These are phyloP conservation scores for Aspergillus caelatus DNA, from an alignment of 2,329 filamentous ascomycete genomes.

Conservation along the genomic window DNA sequence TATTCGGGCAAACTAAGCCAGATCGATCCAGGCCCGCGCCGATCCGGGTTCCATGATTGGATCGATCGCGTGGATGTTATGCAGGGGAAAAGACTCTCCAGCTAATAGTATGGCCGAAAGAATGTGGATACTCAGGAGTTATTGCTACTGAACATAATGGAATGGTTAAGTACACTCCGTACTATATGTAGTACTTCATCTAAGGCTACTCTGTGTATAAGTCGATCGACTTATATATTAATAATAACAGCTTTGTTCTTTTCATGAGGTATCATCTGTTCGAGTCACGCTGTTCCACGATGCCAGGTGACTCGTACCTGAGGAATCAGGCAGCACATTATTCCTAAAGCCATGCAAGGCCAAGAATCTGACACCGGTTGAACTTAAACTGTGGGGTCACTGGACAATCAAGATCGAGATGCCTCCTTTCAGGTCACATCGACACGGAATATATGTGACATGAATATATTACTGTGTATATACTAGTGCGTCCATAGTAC, in stretches of 20 bases:
- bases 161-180: not conserved
- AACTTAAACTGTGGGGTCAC: not conserved
- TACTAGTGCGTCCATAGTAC: not conserved
- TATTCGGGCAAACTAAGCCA: not conserved
- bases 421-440: not conserved
- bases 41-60: slow-evolving; percentile 3
- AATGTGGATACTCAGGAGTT: not conserved
- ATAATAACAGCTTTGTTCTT: not conserved
- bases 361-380: not conserved
- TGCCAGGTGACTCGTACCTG: not conserved
- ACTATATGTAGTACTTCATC: not conserved
- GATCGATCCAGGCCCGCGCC: slow-evolving; percentile 1
- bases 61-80: not conserved
- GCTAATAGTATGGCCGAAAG: not conserved
- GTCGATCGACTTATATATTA: not conserved
- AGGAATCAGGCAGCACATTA: not conserved
- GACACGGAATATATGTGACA: no score
- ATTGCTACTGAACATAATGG: not conserved
- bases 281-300: not conserved
- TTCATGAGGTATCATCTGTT: not conserved
- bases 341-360: not conserved
- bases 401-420: not conserved
- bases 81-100: slow-evolving; percentile 2
- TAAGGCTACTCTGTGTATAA: not conserved
- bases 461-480: no score